Conservation (phyloP, 1,139 yeast species). For the Geotrichum klebahnii region DNA sequence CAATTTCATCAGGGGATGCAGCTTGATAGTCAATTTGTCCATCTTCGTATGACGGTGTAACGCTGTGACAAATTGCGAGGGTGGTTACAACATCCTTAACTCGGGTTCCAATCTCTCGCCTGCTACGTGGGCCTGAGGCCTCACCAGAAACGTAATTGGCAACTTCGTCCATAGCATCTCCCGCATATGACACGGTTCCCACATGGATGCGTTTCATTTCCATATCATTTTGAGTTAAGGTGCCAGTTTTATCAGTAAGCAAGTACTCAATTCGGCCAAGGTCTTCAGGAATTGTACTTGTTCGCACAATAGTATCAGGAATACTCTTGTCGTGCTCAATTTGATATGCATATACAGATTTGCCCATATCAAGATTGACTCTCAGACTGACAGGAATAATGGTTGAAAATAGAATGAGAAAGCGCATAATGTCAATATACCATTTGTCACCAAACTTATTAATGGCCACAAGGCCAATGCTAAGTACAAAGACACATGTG, state of each 20-base stretch:
- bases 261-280: constrained; percentile 91
- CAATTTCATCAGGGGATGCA: constrained; percentile 97
- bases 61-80: constrained; percentile 90
- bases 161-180: constrained; percentile 88
- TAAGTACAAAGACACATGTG: constrained; percentile 73
- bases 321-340: constrained; percentile 82
- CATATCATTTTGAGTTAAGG: constrained; percentile 97
- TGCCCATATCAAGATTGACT: constrained; percentile 91
- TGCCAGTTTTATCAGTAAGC: constrained; percentile 93
- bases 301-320: constrained; percentile 85
- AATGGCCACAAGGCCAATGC: constrained; percentile 70
- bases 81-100: constrained; percentile 79
- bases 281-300: constrained; percentile 97
- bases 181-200: constrained; percentile 88
- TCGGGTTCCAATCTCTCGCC: constrained; percentile 65
- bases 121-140: constrained; percentile 39
- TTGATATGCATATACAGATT: constrained; percentile 92
- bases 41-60: constrained; percentile 74
- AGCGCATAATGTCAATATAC: constrained; percentile 88
- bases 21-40: constrained; percentile 81
- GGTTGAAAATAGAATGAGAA: constrained; percentile 84
- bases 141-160: constrained; percentile 54
- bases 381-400: constrained; percentile 94
- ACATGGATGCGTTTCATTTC: constrained; percentile 88
- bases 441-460: constrained; percentile 73